These are phyloP conservation scores for Fraxinus americana DNA, from an alignment of 257 asterid genomes.

Conservation along the genomic window DNA sequence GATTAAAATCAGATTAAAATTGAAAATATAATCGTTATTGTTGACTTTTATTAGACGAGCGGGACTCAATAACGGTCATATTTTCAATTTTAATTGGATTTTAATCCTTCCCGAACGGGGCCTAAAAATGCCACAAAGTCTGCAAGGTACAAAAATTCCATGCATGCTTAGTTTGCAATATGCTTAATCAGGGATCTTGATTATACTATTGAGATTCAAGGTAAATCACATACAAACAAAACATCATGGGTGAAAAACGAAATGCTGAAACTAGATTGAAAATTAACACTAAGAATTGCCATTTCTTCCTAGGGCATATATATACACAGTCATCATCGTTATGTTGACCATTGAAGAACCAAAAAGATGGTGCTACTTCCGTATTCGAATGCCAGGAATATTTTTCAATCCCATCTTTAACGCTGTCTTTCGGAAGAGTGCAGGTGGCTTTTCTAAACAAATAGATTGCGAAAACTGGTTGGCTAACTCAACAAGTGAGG, in stretches of 20 bases:
- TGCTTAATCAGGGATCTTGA: neutral
- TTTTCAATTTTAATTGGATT: too few relatives aligned
- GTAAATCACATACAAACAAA: neutral
- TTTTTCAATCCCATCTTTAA: conserved; percentile 88
- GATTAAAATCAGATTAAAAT: too few relatives aligned
- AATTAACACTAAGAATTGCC: neutral
- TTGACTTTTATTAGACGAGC: too few relatives aligned
- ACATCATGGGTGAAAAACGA: neutral
- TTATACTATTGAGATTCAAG: neutral
- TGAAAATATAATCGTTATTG: too few relatives aligned
- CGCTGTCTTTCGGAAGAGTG: conserved; percentile 71
- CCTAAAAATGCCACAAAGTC: neutral
- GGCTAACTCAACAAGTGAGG: conserved; percentile 77
- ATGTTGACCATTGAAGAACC: neutral
- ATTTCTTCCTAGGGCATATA: conserved; percentile 5
- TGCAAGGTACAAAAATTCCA: neutral
- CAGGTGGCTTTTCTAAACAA: conserved; percentile 78
- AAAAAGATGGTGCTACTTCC: conserved; percentile 36
- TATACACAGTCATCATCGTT: neutral
- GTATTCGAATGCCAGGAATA: conserved; percentile 67
- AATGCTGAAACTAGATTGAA: neutral
- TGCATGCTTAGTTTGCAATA: neutral
- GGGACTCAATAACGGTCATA: too few relatives aligned
- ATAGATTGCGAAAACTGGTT: conserved; percentile 75
- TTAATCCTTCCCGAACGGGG: too few relatives aligned